These are phyloP conservation scores for Polytolypa hystricis DNA, from an alignment of 2,329 filamentous ascomycete species.

Conservation along the genomic window DNA sequence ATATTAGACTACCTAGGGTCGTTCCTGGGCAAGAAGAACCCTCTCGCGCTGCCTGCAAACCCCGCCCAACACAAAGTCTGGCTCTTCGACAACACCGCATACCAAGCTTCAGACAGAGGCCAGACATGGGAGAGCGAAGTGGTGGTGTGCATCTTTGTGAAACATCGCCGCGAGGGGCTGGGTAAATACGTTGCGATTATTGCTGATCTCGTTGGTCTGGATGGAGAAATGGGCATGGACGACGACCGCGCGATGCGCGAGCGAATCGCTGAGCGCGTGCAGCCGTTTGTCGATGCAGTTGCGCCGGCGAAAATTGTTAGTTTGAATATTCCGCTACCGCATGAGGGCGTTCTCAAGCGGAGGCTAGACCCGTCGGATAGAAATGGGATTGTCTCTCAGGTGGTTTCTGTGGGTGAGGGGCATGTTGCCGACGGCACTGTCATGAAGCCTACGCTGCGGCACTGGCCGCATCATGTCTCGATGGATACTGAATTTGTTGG, in stretches of 20 bases:
- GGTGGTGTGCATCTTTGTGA: conserved; percentile 69
- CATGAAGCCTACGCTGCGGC: conserved; percentile 25
- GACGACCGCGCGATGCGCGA: conserved; percentile 49
- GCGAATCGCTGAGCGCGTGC: conserved; percentile 46
- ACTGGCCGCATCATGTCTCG: conserved; percentile 33
- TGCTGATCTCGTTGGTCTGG: conserved; percentile 56
- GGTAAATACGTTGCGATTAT: conserved; percentile 60
- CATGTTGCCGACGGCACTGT: conserved; percentile 39
- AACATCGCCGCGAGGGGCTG: conserved; percentile 55
- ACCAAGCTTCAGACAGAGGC: conserved; percentile 36
- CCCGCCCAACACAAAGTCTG: conserved; percentile 63
- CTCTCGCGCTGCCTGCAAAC: conserved; percentile 49
- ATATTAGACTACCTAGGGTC: conserved; percentile 18
- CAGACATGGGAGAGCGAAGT: conserved; percentile 68
- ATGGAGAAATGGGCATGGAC: conserved; percentile 40
- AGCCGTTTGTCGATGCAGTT: conserved; percentile 67
- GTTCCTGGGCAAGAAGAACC: conserved; percentile 38
- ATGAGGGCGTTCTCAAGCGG: conserved; percentile 29
- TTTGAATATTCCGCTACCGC: conserved; percentile 49
- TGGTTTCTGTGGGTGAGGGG: conserved; percentile 38
- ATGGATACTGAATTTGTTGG: conserved; percentile 66
- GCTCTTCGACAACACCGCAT: conserved; percentile 85
- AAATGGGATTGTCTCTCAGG: conserved; percentile 60
- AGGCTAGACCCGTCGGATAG: conserved; percentile 58
- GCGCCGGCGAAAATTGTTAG: conserved; percentile 58